Evolutionary conservation across 495 filamentous ascomycete species (phyloP).

Genomic region (Penicillium taxi): DNA sequence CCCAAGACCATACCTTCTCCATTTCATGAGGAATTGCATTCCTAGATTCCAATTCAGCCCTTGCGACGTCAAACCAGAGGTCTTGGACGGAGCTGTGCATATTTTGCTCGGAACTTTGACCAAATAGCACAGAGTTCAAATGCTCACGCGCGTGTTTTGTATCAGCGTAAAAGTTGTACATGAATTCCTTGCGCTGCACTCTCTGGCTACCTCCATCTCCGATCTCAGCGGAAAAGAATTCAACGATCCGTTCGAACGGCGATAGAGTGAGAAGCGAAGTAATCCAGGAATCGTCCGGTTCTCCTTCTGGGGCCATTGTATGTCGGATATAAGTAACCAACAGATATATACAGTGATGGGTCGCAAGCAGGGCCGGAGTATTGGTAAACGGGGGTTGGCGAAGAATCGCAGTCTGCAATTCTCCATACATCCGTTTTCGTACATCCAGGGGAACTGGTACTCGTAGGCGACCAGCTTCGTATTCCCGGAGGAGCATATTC

Average conservation of each 20-base stretch:
- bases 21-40: slow-evolving; percentile 25
- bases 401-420: slow-evolving; percentile 34
- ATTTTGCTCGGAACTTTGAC: slow-evolving; percentile 18
- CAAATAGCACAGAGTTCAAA: slow-evolving; percentile 35
- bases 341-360: slow-evolving; percentile 40
- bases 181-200: slow-evolving; percentile 39
- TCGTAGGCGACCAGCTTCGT: slow-evolving; percentile 33
- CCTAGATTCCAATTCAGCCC: slow-evolving; percentile 25
- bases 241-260: slow-evolving; percentile 35
- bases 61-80: slow-evolving; percentile 38
- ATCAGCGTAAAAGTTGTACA: slow-evolving; percentile 39
- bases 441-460: slow-evolving; percentile 29
- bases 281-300: slow-evolving; percentile 37
- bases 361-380: slow-evolving; percentile 35
- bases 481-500: slow-evolving; percentile 33
- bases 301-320: slow-evolving; percentile 27
- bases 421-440: slow-evolving; percentile 32
- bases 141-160: slow-evolving; percentile 34
- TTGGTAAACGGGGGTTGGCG: slow-evolving; percentile 38
- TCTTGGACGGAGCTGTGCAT: slow-evolving; percentile 31
- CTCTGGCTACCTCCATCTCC: slow-evolving; percentile 38
- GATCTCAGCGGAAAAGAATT: slow-evolving; percentile 42
- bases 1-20: slow-evolving; percentile 27
- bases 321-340: slow-evolving; percentile 34
- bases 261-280: slow-evolving; percentile 36